Base-by-base conservation (phyloP, 768 basidiomycete species). In the Mycena filopes region DNA sequence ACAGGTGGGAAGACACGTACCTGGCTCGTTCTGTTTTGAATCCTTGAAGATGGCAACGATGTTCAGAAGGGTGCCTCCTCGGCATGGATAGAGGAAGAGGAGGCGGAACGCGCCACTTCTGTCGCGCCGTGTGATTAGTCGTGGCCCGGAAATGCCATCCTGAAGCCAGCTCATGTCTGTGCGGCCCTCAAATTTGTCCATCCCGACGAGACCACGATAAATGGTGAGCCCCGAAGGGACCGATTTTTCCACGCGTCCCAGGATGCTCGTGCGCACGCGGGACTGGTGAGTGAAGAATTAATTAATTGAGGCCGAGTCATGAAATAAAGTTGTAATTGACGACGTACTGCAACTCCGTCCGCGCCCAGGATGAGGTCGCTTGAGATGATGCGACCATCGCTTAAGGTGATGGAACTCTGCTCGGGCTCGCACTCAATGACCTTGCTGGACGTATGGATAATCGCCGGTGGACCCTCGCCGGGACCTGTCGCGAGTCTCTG, bases 11-110 rank as follows among this genome's bases (percentile, higher is more conserved):
- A 9, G 18, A 36, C 57, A 15, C n/a, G n/a, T 3, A 51, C 63
- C 51, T 25, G 64, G 56, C 20, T 60, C 51, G n/a, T 41, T 54
- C 25, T 66, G 65, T 3, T 36, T 3, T 1, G 57, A 36, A 31
- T 60, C 58, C 1, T 40, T 28, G 58, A 54, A 50, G 2, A 42
- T 4, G 10, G 2, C 61, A 7, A 18, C 38, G 33, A 53, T 28
- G 18, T 63, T 63, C 13, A 66, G 26, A 33, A 54, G 43, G 7
- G 23, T 42, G 18, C 64, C 58, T 26, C 45, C 20, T 13, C 58
- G 57, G 36, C 57, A 60, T 2, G 53, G 64, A 23, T 60, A 66
- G 20, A 48, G 4, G 57, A 60, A 40, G 21, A 59, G 12, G n/a
- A 23, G 7, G 25, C 46, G 43, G 45, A 33, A 33, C 2, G 33